Evolutionary conservation across 768 basidiomycete species (phyloP).

Genomic region (Daedaleopsis sinensis): DNA sequence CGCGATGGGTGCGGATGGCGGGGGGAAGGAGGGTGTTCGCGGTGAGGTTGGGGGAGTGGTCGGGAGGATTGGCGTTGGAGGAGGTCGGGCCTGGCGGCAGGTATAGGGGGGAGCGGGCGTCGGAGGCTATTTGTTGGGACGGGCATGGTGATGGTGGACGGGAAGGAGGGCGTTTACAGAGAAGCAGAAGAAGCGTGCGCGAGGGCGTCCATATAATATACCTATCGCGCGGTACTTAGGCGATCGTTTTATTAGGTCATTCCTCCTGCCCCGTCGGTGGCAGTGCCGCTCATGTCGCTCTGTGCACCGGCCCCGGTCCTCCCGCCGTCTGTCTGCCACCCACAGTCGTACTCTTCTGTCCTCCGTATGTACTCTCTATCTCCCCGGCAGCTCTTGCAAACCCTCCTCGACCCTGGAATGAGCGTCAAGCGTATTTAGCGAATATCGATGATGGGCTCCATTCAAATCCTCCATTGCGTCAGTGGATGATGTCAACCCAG

Average conservation of each 20-base stretch:
- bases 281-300: constrained; percentile 5
- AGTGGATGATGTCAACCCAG: constrained; percentile 13
- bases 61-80: neutral
- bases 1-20: constrained; percentile 8
- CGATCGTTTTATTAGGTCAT: no score
- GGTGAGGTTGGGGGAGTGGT: neutral
- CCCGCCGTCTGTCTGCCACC: neutral
- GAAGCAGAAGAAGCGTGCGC: neutral
- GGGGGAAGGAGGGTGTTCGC: constrained; percentile 1
- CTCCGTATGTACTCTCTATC: neutral
- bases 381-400: no score
- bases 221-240: no score
- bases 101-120: constrained; percentile 26
- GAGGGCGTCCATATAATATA: constrained; percentile 3
- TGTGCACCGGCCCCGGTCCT: neutral
- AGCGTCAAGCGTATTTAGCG: neutral
- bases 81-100: constrained; percentile 6
- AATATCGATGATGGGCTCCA: neutral
- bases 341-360: neutral
- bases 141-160: constrained; percentile 14
- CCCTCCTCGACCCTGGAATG: no score
- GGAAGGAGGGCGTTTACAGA: neutral
- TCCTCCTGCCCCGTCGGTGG: constrained; percentile 6
- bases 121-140: constrained; percentile 14
- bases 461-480: constrained; percentile 8